A percentile compares a stretch with the other conserved stretches of the same genome.
phyloP scores from a whole-genome alignment of 2,329 filamentous ascomycete species.

The Trichothecium sympodiale region DNA sequence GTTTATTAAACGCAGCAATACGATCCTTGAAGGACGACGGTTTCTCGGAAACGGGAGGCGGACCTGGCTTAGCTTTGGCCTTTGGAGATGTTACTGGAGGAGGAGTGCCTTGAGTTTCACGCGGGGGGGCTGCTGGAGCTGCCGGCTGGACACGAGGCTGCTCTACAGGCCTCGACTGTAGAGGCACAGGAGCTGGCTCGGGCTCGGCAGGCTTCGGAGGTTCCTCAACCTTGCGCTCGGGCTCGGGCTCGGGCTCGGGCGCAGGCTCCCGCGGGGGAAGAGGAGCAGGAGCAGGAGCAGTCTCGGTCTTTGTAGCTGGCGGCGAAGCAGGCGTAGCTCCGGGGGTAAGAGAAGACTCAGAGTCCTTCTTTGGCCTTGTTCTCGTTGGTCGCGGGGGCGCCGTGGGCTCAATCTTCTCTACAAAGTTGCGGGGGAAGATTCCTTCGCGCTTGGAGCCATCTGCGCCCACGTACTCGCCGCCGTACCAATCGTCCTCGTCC shows the following conservation, averaged over 20 bases:
- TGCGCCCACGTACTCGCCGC: constrained; percentile 74
- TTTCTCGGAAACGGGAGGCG: constrained; percentile 63
- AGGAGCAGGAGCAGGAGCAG: constrained; percentile 15
- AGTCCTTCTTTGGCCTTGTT: constrained; percentile 53
- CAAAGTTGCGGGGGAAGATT: constrained; percentile 93
- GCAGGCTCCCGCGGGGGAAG: constrained; percentile 17
- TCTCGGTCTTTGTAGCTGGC: constrained; percentile 20
- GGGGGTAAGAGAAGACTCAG: constrained; percentile 22
- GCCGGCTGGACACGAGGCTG: constrained; percentile 6
- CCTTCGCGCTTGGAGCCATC: constrained; percentile 66
- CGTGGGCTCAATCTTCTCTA: constrained; percentile 88
- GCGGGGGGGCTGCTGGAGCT: constrained; percentile 23
- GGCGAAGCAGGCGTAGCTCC: constrained; percentile 20
- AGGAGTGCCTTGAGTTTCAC: constrained; percentile 28
- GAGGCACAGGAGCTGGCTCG: constrained; percentile 16
- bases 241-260: constrained; percentile 20
- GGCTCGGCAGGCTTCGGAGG: constrained; percentile 15
- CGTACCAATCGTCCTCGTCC: constrained; percentile 91
- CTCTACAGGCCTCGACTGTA: constrained; percentile 9
- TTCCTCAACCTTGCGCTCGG: constrained; percentile 24
- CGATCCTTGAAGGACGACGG: constrained; percentile 82
- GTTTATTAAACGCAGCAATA: constrained; percentile 94
- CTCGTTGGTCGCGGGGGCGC: constrained; percentile 79
- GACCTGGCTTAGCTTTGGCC: constrained; percentile 31
- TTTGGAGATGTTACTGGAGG: constrained; percentile 13